These are phyloP conservation scores for Bryoglossum gracile DNA, from an alignment of 495 filamentous ascomycete species.

Conservation along the genomic window DNA sequence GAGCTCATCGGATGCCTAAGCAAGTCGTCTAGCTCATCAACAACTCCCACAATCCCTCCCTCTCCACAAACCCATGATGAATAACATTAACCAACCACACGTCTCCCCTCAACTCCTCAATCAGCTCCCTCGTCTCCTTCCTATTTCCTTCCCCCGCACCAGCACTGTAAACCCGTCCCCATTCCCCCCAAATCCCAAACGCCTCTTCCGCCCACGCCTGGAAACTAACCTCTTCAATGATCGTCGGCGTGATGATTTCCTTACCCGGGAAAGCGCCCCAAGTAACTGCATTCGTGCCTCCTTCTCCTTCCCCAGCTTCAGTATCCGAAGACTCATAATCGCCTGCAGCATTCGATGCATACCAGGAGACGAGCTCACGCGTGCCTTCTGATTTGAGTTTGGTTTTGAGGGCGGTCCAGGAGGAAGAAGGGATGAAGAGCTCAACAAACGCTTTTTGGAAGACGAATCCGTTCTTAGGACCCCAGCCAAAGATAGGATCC, in stretches of 20 bases:
- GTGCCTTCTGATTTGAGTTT: slow-evolving; percentile 49
- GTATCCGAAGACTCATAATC: slow-evolving; percentile 63
- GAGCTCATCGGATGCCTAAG: too few species aligned
- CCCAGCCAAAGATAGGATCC: slow-evolving; percentile 88
- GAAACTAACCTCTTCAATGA: slow-evolving; percentile 96
- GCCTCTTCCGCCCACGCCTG: slow-evolving; percentile 93
- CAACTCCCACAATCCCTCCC: slow-evolving; percentile 57
- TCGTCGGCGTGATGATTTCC: slow-evolving; percentile 95
- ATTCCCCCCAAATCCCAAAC: slow-evolving; percentile 90
- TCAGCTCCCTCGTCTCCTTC: slow-evolving; percentile 48
- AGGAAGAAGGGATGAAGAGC: slow-evolving; percentile 69
- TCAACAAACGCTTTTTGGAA: slow-evolving; percentile 99
- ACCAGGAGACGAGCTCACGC: slow-evolving; percentile 67
- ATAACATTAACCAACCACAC: slow-evolving; percentile 88
- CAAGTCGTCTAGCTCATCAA: slow-evolving; percentile 26
- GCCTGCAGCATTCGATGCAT: slow-evolving; percentile 67
- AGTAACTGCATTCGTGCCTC: slow-evolving; percentile 78
- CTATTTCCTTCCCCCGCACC: slow-evolving; percentile 12
- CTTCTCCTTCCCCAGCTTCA: slow-evolving; percentile 29
- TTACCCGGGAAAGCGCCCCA: slow-evolving; percentile 96
- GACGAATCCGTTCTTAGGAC: slow-evolving; percentile 84
- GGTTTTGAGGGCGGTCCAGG: slow-evolving; percentile 59
- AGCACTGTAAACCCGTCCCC: slow-evolving; percentile 66
- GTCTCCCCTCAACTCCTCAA: slow-evolving; percentile 58
- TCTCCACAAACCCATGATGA: slow-evolving; percentile 70